These are phyloP conservation scores for Trypanosoma grayi DNA, from an alignment of 208 protist species.

Conservation along the genomic window DNA sequence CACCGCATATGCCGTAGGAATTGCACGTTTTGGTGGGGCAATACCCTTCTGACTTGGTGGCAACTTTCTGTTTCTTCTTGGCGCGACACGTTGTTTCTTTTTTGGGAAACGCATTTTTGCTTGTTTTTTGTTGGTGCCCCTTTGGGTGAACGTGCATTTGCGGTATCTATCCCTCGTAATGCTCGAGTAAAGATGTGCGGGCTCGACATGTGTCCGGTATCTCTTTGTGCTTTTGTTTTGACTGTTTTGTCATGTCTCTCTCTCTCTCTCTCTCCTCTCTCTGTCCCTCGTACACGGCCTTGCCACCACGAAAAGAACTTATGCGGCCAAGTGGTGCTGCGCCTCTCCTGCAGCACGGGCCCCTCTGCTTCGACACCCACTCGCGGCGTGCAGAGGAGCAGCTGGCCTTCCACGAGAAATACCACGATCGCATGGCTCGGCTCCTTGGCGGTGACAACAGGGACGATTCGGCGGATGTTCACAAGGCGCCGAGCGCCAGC, in stretches of 20 bases:
- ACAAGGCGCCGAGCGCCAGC: no score
- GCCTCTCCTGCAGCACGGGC: slow-evolving; percentile 11
- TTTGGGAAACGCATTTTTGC: no score
- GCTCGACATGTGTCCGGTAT: no score
- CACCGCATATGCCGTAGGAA: neutral
- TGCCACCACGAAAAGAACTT: neutral
- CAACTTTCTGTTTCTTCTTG: neutral
- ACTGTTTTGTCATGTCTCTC: neutral
- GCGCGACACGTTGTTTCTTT: neutral
- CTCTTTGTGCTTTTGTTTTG: neutral
- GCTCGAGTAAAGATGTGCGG: no score
- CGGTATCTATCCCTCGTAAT: no score
- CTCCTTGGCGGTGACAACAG: slow-evolving; percentile 23
- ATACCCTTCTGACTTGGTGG: no score
- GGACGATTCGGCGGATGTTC: no score
- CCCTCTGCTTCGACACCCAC: slow-evolving; percentile 5
- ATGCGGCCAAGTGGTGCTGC: neutral
- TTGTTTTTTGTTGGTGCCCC: no score
- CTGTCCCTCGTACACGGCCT: neutral
- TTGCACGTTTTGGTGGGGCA: neutral
- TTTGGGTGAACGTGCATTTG: no score
- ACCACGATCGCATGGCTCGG: slow-evolving; percentile 39
- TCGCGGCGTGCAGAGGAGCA: slow-evolving; percentile 29
- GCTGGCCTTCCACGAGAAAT: slow-evolving; percentile 41
- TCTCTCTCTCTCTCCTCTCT: slow-evolving; percentile 3